Evolutionary conservation across 2,329 filamentous ascomycete genomes (phyloP), one percentile per base, ranked within the genome.

Genomic region (Aspergillus fischeri): DNA sequence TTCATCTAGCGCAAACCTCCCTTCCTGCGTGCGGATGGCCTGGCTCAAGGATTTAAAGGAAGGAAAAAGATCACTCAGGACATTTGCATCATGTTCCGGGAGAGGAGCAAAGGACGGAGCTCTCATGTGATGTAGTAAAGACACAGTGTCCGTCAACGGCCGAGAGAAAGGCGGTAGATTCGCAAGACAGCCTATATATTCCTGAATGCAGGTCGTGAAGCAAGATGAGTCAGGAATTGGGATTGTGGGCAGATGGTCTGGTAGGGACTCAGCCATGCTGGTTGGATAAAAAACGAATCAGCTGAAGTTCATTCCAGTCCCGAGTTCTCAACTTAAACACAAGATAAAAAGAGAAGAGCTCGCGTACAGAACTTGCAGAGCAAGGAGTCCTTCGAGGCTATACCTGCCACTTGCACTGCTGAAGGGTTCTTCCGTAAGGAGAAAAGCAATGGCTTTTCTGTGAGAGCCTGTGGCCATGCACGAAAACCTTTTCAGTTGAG

Each of bases 141-240:
- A 49, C 35, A 66, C 35, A 14, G 64, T 59, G n/a, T 64, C 59
- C 8, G 52, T 44, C 8, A 53, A 29, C n/a, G 60, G 42, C 14
- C 51, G 44, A 29, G 17, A 47, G 11, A 52, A 49, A 4, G 45
- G 29, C 9, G 60, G 62, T 7, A 69, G 64, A 5, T 73, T 58
- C 2, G 68, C 64, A 29, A 79, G 61, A 54, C 72, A 74, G 60
- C 74, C 69, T 21, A 75, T 73, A 42, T 70, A 67, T 29, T 63
- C 60, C 27, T 67, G 54, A 11, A 72, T 45, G 17, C 58, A 60
- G 9, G 62, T 2, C 10, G 69, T 32, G 17, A 71, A 54, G 8
- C 57, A 55, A 1, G 59, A 54, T 4, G 63, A 56, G 38, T 66
- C 63, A n/a, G 78, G 64, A 4, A 67, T 60, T 7, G 75, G 66